phyloP scores from a whole-genome alignment of 306 rosid genomes.

The Inga oerstediana region DNA sequence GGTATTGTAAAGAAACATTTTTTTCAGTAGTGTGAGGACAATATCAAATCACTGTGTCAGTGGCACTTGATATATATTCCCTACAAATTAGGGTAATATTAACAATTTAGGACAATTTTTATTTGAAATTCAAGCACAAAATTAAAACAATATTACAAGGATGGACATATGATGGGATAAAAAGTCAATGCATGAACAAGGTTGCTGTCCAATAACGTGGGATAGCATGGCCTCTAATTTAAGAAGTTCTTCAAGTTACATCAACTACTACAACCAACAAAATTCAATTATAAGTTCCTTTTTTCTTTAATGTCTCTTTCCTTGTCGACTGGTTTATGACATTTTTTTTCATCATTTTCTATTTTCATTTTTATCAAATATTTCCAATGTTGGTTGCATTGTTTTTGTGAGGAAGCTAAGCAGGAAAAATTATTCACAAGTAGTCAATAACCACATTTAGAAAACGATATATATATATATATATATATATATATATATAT shows the following conservation, averaged over 20 bases:
- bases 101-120: no score
- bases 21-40: no score
- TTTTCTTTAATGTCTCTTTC: not conserved
- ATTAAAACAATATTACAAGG: no score
- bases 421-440: no score
- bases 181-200: not conserved
- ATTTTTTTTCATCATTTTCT: not conserved
- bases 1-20: no score
- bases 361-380: not conserved
- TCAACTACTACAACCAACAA: conserved; percentile 36
- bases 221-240: not conserved
- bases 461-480: no score
- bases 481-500: no score
- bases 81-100: no score
- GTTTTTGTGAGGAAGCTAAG: not conserved
- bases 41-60: no score
- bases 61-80: no score
- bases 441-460: no score
- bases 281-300: conserved; percentile 10
- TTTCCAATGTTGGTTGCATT: not conserved
- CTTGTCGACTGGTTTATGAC: not conserved
- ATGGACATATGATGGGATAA: not conserved
- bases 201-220: not conserved
- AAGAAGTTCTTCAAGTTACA: conserved; percentile 17
- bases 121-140: no score